Evolutionary conservation across 2,329 filamentous ascomycete genomes (phyloP).

Genomic region (Verticillium dahliae): DNA sequence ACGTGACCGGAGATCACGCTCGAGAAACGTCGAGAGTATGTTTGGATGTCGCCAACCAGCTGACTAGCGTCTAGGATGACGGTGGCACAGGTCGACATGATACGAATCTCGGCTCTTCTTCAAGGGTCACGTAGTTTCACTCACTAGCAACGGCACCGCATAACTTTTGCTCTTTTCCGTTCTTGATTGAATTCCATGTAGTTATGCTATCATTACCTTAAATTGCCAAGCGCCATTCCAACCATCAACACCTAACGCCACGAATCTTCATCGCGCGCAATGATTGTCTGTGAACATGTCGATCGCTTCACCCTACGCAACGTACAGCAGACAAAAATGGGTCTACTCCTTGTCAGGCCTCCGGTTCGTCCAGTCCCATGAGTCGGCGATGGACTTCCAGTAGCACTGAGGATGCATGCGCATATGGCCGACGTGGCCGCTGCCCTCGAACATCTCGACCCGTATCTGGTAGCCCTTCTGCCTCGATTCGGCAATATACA

Average conservation of each 20-base stretch:
- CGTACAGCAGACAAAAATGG: not conserved
- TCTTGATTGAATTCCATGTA: not conserved
- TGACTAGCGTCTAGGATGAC: too few species aligned
- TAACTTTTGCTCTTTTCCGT: not conserved
- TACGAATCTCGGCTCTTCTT: too few species aligned
- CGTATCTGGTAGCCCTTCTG: constrained; percentile 41
- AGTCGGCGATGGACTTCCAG: constrained; percentile 38
- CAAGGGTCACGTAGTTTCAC: too few species aligned
- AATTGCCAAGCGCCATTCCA: not conserved
- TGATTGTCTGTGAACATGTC: not conserved
- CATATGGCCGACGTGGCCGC: constrained; percentile 56
- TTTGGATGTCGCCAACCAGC: too few species aligned
- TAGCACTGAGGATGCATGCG: constrained; percentile 49
- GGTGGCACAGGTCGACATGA: too few species aligned
- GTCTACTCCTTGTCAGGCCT: not conserved
- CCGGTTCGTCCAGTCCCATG: constrained; percentile 16
- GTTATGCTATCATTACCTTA: not conserved
- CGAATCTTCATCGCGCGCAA: not conserved
- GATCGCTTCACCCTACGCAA: not conserved
- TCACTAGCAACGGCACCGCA: too few species aligned
- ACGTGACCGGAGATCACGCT: too few species aligned
- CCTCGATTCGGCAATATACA: constrained; percentile 40
- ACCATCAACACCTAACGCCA: not conserved
- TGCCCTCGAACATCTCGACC: constrained; percentile 48
- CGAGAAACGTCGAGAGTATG: too few species aligned